Evolutionary conservation across 306 rosid genomes (phyloP).

Genomic region (Hippophae tibetana): DNA sequence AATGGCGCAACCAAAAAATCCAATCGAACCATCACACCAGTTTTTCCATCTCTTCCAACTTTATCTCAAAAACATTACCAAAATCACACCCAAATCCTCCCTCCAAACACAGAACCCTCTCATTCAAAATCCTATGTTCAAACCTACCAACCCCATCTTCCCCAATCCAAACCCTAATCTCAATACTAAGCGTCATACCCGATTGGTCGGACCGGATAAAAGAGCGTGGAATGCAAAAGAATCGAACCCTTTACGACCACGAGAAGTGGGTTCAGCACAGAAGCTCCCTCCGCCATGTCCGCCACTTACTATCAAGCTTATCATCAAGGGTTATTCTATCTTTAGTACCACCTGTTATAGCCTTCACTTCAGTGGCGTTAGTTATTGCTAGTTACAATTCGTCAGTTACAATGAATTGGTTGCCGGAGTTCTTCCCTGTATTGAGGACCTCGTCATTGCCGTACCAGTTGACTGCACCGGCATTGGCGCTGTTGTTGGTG

Average conservation of each 20-base stretch:
- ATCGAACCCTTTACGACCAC: constrained; percentile 51
- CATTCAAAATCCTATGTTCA: constrained; percentile 17
- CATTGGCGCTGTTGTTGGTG: constrained; percentile 70
- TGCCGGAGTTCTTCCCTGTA: constrained; percentile 50
- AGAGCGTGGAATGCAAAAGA: constrained; percentile 61
- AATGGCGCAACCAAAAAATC: constrained; percentile 35
- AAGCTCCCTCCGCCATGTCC: constrained; percentile 77
- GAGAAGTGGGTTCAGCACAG: constrained; percentile 60
- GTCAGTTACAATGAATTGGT: constrained; percentile 30
- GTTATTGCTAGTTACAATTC: constrained; percentile 57
- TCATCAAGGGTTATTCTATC: constrained; percentile 79
- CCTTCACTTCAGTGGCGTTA: constrained; percentile 51
- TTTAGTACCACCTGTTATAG: constrained; percentile 59
- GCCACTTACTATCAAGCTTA: constrained; percentile 57
- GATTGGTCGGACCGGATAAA: constrained; percentile 67
- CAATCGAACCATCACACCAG: constrained; percentile 17
- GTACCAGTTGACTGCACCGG: constrained; percentile 84
- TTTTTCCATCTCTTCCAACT: constrained; percentile 28
- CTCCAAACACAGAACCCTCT: constrained; percentile 19
- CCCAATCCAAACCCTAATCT: constrained; percentile 18
- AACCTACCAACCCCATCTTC: constrained; percentile 9
- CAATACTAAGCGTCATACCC: constrained; percentile 41
- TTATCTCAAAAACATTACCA: constrained; percentile 28
- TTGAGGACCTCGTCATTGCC: constrained; percentile 61
- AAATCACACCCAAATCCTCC: constrained; percentile 7